Percentiles rank a stretch among this genome's conserved stretches.
Conservation (phyloP, 2,329 filamentous ascomycete species). For the Colletotrichum australisinense region DNA sequence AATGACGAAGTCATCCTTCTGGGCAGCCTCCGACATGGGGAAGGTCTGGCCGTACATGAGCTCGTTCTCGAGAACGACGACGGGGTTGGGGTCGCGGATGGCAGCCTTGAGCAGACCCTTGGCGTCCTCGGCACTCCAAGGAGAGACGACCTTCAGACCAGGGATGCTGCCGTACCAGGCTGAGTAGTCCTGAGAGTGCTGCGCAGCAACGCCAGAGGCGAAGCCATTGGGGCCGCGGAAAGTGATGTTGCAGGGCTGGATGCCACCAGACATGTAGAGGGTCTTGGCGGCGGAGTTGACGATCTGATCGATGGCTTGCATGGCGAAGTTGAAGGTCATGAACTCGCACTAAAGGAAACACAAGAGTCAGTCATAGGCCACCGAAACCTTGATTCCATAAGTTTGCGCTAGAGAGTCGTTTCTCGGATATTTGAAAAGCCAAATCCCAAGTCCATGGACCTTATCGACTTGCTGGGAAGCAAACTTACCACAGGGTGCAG, state of each 20-base stretch:
- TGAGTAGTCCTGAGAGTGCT: constrained; percentile 99
- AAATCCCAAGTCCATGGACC: neutral
- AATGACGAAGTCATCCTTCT: constrained; percentile 95
- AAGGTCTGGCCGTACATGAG: constrained; percentile 92
- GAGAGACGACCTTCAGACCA: constrained; percentile 94
- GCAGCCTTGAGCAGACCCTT: constrained; percentile 98
- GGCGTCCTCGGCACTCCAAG: constrained; percentile 97
- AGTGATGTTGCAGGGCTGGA: constrained; percentile 99
- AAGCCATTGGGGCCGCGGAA: constrained; percentile 99
- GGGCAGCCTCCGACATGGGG: constrained; percentile 96
- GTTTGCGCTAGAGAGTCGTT: neutral
- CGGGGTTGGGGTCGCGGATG: constrained; percentile 97
- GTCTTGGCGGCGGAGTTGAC: constrained; percentile 99
- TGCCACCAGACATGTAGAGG: constrained; percentile 99
- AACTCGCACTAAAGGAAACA: constrained; percentile 82
- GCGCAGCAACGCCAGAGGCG: constrained; percentile 91
- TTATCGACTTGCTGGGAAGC: neutral
- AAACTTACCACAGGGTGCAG: constrained; percentile 89
- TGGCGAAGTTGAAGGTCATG: constrained; percentile 99
- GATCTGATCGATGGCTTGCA: constrained; percentile 99
- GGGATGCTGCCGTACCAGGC: constrained; percentile 99
- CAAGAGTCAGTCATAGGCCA: neutral
- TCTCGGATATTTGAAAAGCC: neutral
- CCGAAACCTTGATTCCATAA: too few species aligned
- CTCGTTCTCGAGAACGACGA: constrained; percentile 91